These are phyloP conservation scores for Pontederia paniculata DNA, from an alignment of 176 grass and related monocot species.

Conservation along the genomic window DNA sequence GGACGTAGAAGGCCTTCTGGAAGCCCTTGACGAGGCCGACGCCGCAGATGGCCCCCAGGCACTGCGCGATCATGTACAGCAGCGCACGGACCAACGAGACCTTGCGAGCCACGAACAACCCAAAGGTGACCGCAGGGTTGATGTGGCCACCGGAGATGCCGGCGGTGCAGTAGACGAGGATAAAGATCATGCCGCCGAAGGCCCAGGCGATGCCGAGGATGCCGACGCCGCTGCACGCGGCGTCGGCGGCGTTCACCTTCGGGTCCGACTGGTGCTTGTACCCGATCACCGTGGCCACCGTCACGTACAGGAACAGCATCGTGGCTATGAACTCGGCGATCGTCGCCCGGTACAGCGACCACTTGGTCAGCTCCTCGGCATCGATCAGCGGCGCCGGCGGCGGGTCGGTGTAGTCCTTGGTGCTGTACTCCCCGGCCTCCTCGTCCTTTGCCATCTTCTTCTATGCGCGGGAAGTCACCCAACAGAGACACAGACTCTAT, in stretches of 20 bases:
- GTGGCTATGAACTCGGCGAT: slow-evolving; percentile 16
- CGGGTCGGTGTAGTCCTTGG: slow-evolving; percentile 4
- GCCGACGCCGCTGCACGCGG: slow-evolving; percentile 62
- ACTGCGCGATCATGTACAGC: slow-evolving; percentile 17
- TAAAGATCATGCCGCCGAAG: slow-evolving; percentile 98
- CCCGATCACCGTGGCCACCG: slow-evolving; percentile 13
- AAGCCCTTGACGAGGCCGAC: slow-evolving; percentile 17
- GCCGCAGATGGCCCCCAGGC: slow-evolving; percentile 12
- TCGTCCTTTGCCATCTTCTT: slow-evolving; percentile 9
- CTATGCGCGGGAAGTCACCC: too few species aligned
- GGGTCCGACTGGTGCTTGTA: slow-evolving; percentile 2
- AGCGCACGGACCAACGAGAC: slow-evolving; percentile 8
- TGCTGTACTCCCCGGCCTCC: background rate
- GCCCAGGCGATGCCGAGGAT: slow-evolving; percentile 94
- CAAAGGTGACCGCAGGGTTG: slow-evolving; percentile 18
- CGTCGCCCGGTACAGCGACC: slow-evolving; percentile 11
- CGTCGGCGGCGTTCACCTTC: background rate
- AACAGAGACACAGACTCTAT: too few species aligned
- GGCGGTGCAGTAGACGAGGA: slow-evolving; percentile 98
- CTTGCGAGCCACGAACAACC: slow-evolving; percentile 16
- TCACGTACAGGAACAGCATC: slow-evolving; percentile 12
- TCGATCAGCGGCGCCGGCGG: slow-evolving; percentile 4
- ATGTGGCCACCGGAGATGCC: slow-evolving; percentile 54
- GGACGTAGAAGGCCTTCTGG: slow-evolving; percentile 10
- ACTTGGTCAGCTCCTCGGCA: background rate